Conservation (phyloP, 1,284 basidiomycete genomes). For the Cystobasidium slooffiae region DNA sequence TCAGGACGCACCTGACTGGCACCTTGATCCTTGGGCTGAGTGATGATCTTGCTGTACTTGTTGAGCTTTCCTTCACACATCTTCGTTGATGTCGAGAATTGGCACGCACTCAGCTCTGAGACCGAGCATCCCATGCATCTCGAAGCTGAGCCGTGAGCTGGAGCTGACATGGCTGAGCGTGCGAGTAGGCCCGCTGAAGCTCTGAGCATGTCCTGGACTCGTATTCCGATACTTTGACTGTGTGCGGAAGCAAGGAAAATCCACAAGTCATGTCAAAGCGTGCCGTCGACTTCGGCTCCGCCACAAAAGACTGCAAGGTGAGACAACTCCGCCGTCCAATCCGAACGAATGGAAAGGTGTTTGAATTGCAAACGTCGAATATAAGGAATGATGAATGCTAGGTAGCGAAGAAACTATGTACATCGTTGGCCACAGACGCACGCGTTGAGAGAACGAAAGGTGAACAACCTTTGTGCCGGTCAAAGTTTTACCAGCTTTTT, state of each 20-base stretch:
- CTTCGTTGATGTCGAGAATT: slow-evolving; percentile 35
- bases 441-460: too few relatives aligned
- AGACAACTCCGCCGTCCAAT: slow-evolving; percentile 3
- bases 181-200: slow-evolving; percentile 24
- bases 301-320: neutral
- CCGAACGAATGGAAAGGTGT: slow-evolving; percentile 4
- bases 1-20: slow-evolving; percentile 74
- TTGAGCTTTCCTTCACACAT: slow-evolving; percentile 63
- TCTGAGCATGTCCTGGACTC: slow-evolving; percentile 20
- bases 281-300: slow-evolving; percentile 9
- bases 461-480: too few relatives aligned
- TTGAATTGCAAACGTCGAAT: neutral
- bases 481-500: too few relatives aligned
- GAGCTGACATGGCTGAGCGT: slow-evolving; percentile 34
- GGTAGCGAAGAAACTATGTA: neutral
- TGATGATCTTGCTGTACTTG: slow-evolving; percentile 78
- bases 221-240: neutral
- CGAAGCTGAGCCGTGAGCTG: slow-evolving; percentile 4
- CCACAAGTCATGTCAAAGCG: neutral
- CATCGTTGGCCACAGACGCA: too few relatives aligned
- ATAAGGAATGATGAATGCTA: neutral
- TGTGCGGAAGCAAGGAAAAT: neutral
- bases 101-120: slow-evolving; percentile 23
- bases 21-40: slow-evolving; percentile 87
- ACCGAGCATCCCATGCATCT: slow-evolving; percentile 41